Evolutionary conservation across 306 rosid species (phyloP), one percentile per base, ranked within the genome.

Genomic region (Cercis canadensis): DNA sequence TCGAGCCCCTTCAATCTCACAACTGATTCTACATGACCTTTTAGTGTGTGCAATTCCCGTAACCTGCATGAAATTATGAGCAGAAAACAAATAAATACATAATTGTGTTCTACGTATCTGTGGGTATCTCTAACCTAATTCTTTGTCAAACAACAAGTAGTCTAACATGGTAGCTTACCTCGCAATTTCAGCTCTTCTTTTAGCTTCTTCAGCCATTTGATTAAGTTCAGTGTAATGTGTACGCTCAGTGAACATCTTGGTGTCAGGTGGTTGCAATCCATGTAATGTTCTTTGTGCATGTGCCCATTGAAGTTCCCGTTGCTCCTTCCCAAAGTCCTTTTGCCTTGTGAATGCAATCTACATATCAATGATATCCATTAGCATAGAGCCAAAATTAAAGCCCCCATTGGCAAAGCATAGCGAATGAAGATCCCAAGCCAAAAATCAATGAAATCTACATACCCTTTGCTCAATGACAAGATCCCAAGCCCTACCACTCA

Each of bases 291-390:
- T 84, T 74, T 94, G 97, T 1, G 98, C 98, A 70, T 90, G 97
- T 52, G 98, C 98, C 98, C 98, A 90, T 70, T 94, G 98, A 80
- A 94, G 98, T 83, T 94, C 98, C 4, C 98, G 67, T 19, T 94
- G 98, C 70, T 94, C 98, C 85, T 89, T 94, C 5, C 98, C 98
- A 7, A 94, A 94, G 86, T 94, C 98, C 86, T 94, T 94, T 89
- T 94, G 95, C 80, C 96, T 94, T 50, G 98, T 94, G 83, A 94
- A 94, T 49, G 98, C 98, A 87, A 91, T 87, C 98, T 94, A 66
- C 74, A 81, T 57, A 24, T 58, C 52, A 70, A 49, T 5, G 21
- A 69, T 65, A 78, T 54, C 61, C 43, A 69, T 77, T 46, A 78
- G 52, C 40, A 51, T 15, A 33, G 5, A 69, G 16, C 32, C 36